These are phyloP conservation scores for Macadamia tetraphylla DNA, from an alignment of 164 flowering plant species.

Conservation along the genomic window DNA sequence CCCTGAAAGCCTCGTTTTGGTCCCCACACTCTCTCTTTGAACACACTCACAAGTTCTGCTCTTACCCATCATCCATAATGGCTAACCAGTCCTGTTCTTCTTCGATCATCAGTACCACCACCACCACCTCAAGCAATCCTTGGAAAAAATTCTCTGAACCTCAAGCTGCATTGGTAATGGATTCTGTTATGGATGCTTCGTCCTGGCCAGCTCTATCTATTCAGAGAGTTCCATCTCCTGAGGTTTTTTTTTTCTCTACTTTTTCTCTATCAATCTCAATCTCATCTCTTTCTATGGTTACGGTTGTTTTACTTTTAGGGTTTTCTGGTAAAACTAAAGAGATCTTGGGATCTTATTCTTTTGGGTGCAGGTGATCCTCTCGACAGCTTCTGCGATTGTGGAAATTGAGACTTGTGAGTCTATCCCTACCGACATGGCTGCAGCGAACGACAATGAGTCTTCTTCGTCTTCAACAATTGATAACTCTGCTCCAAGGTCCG, in stretches of 20 bases:
- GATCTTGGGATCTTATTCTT: neutral
- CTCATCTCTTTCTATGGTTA: neutral
- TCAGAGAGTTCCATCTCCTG: neutral
- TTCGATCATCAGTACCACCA: neutral
- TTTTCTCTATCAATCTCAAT: too few relatives aligned
- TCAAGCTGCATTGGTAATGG: neutral
- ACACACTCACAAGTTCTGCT: too few relatives aligned
- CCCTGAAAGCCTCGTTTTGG: too few relatives aligned
- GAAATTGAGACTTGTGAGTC: neutral
- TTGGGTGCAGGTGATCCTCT: neutral
- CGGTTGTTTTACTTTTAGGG: neutral
- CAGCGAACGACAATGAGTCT: neutral
- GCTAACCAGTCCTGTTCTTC: too few relatives aligned
- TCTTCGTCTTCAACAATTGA: neutral
- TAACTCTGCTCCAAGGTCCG: too few relatives aligned
- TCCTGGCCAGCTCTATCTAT: neutral
- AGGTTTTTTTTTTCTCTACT: neutral
- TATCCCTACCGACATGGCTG: neutral
- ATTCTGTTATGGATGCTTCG: neutral
- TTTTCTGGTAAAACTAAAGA: neutral
- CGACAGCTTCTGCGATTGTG: neutral
- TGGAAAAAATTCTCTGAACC: neutral
- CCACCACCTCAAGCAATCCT: neutral
- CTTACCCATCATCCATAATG: neutral
- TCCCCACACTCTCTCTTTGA: too few relatives aligned